A percentile compares a stretch with the other conserved stretches of the same genome.
phyloP scores from a whole-genome alignment of 768 basidiomycete species.

The Daedaleopsis sinensis region DNA sequence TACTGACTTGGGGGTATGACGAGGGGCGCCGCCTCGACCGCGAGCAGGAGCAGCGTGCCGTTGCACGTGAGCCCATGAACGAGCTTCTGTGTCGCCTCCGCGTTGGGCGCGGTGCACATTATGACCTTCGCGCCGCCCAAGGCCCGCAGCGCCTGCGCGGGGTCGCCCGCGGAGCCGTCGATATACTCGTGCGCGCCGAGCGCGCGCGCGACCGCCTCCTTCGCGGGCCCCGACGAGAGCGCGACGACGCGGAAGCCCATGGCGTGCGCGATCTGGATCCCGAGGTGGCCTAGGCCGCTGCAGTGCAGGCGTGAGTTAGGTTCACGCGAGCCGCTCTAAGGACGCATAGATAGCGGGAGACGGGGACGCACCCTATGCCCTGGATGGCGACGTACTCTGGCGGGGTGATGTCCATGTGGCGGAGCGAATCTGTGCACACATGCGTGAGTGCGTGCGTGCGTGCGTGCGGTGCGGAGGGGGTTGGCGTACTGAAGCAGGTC shows the following conservation, averaged over 20 bases:
- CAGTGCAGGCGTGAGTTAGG: not conserved
- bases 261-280: conserved; percentile 35
- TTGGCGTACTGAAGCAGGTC: conserved; percentile 37
- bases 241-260: conserved; percentile 42
- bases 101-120: conserved; percentile 36
- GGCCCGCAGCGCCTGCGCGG: conserved; percentile 35
- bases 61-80: conserved; percentile 23
- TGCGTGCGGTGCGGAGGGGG: not conserved
- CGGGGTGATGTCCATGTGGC: conserved; percentile 31
- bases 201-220: conserved; percentile 35
- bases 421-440: conserved; percentile 25
- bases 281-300: conserved; percentile 38
- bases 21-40: conserved; percentile 17
- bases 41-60: conserved; percentile 28
- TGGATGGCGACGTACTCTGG: conserved; percentile 43
- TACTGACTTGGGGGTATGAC: conserved; percentile 21
- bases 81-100: conserved; percentile 19
- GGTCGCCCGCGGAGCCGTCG: conserved; percentile 32
- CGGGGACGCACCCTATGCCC: conserved; percentile 34
- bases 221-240: conserved; percentile 33
- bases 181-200: conserved; percentile 44
- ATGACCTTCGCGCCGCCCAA: conserved; percentile 44
- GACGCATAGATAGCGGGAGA: not conserved
- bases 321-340: not conserved
- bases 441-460: not conserved